phyloP scores from a whole-genome alignment of 108 stramenopile species.

The Stephanodiscus triporus region DNA sequence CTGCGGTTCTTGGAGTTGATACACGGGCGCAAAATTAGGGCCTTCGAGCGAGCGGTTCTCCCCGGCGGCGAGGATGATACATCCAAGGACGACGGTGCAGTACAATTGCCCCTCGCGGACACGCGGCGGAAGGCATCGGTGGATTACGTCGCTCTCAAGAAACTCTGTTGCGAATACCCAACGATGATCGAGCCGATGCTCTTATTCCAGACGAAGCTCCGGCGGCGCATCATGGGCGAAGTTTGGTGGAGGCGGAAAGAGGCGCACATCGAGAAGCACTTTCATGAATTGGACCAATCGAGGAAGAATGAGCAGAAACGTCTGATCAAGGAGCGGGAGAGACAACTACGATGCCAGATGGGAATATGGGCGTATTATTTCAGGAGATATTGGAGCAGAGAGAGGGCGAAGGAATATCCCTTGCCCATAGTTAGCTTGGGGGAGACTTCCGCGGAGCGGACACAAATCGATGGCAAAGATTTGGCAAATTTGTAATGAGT shows the following conservation, averaged over 20 bases:
- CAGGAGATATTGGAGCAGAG: background rate
- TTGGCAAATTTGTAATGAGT: too few species aligned
- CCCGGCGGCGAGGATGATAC: background rate
- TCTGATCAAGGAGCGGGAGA: constrained; percentile 16
- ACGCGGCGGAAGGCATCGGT: constrained; percentile 1
- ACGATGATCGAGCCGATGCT: constrained; percentile 31
- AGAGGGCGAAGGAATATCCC: constrained; percentile 11
- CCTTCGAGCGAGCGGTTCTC: constrained; percentile 7
- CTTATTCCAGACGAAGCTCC: constrained; percentile 26
- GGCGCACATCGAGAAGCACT: background rate
- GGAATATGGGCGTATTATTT: constrained; percentile 16
- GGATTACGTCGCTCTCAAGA: constrained; percentile 7
- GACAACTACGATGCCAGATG: background rate
- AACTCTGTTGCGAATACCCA: constrained; percentile 16
- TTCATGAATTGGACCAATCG: constrained; percentile 3
- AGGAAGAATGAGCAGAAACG: constrained; percentile 10
- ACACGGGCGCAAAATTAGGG: constrained; percentile 11
- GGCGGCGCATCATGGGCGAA: constrained; percentile 35
- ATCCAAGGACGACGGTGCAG: background rate
- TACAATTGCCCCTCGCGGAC: constrained; percentile 6
- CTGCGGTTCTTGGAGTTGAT: constrained; percentile 24
- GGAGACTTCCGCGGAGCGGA: constrained; percentile 4
- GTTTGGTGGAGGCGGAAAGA: constrained; percentile 26
- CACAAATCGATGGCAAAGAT: background rate
- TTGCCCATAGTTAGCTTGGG: constrained; percentile 5